Evolutionary conservation across 1,139 yeast species (phyloP), one percentile per base, ranked within the genome.

Genomic region (Blastobotrys arbuscula): DNA sequence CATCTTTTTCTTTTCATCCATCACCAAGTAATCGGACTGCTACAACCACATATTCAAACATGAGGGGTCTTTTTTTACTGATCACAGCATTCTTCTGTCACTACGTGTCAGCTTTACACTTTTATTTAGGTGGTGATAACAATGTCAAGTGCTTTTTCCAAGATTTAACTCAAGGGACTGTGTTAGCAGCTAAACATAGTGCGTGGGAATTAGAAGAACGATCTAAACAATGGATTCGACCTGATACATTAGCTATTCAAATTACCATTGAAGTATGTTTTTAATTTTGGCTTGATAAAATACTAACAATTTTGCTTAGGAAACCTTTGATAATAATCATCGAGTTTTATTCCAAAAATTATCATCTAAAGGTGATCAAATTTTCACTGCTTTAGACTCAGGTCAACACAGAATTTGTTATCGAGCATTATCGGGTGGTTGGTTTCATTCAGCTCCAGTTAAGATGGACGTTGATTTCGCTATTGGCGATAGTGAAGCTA

Each of bases 371-470:
- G 86, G 88, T 34, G 82, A 79, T 54, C 82, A 83, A 65, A 77
- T 84, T 19, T 83, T 82, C 66, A 77, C 81, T 28, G 83, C 90
- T 1, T 70, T 79, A 44, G 88, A 80, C 44, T 72, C 81, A 33
- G 94, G 94, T 40, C 86, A 82, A 60, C 92, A 84, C 68, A 71
- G 78, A 58, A 75, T 84, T 44, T 84, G 94, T 66, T 72, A 83
- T 59, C 79, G 81, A 50, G 84, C 88, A 3, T 75, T 78, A 55
- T 73, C 79, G 34, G 76, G 76, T 55, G 81, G 80, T 52, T 80
- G 79, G 87, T 74, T 73, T 65, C 72, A 70, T 50, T 69, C 64
- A 64, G 72, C 63, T 55, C 77, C 66, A 60, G 80, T 68, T 51
- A 76, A 72, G 64, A 67, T 79, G 54, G 76, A 62, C 55, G 62